Evolutionary conservation across 2,329 filamentous ascomycete genomes (phyloP).

Genomic region (Bipolaris gigantea): DNA sequence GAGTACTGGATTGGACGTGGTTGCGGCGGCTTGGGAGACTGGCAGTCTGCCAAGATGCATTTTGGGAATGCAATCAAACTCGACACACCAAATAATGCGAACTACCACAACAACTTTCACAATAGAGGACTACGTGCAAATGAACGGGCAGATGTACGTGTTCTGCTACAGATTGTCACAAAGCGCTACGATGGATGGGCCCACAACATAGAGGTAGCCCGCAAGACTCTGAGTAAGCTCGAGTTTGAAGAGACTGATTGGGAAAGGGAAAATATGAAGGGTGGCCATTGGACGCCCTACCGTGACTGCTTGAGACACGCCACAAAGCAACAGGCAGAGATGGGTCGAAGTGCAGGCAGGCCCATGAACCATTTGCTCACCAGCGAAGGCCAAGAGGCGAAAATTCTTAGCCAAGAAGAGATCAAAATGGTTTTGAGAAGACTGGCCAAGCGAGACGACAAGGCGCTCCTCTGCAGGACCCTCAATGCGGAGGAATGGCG

Average conservation of each 20-base stretch:
- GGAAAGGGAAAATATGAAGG: not conserved
- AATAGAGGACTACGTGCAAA: conserved; percentile 1
- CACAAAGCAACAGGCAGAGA: not conserved
- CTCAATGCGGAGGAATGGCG: conserved; percentile 1
- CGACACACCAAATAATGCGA: conserved; percentile 1
- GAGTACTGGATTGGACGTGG: conserved; percentile 27
- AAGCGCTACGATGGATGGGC: not conserved
- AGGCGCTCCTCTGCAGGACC: not conserved
- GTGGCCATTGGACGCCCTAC: conserved; percentile 3
- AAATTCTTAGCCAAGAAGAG: not conserved
- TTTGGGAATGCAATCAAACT: conserved; percentile 14
- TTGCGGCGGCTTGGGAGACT: conserved; percentile 12
- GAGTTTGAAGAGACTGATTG: not conserved
- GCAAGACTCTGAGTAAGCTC: not conserved
- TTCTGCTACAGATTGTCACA: conserved; percentile 7
- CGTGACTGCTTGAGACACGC: not conserved
- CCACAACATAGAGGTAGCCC: not conserved
- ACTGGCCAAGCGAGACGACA: not conserved
- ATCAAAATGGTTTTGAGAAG: not conserved
- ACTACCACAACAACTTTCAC: not conserved
- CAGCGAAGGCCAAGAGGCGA: not conserved
- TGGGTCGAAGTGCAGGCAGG: not conserved
- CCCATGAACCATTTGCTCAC: not conserved
- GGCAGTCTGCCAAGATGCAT: conserved; percentile 9
- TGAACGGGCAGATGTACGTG: conserved; percentile 12